Evolutionary conservation across 2,329 filamentous ascomycete species (phyloP).

Genomic region (Cylindrodendrum hubeiense): DNA sequence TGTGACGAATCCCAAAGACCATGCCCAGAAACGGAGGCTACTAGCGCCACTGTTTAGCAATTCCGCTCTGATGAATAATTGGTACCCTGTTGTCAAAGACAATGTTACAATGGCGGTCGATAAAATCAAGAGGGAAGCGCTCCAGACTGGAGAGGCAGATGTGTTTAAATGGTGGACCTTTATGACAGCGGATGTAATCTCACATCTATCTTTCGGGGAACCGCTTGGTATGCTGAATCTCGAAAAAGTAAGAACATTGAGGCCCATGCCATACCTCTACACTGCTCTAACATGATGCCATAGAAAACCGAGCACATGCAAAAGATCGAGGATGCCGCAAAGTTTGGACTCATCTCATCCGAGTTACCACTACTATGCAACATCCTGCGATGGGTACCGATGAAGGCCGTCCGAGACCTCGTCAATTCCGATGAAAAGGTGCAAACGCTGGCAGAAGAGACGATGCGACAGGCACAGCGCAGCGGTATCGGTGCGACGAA

Average conservation of each 20-base stretch:
- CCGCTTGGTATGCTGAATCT: conserved; percentile 62
- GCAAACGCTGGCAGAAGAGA: not conserved
- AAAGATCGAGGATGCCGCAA: not conserved
- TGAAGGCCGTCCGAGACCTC: not conserved
- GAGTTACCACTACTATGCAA: not conserved
- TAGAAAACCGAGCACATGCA: not conserved
- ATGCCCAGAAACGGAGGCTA: conserved; percentile 3
- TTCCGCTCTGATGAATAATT: conserved; percentile 1
- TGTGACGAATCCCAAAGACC: conserved; percentile 8
- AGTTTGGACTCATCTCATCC: not conserved
- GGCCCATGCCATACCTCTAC: not conserved
- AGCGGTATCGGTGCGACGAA: not conserved
- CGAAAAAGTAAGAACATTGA: conserved; percentile 52
- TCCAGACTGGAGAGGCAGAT: conserved; percentile 50
- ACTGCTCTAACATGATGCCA: not conserved
- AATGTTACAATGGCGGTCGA: conserved; percentile 1
- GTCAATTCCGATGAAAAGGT: not conserved
- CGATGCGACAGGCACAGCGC: not conserved
- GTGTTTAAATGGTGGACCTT: conserved; percentile 65
- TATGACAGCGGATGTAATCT: conserved; percentile 65
- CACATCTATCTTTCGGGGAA: conserved; percentile 64
- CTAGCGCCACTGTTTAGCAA: conserved; percentile 1
- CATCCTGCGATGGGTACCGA: not conserved
- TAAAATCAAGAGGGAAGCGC: conserved; percentile 50
- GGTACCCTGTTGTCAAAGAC: not conserved